Conservation (phyloP, 2,329 filamentous ascomycete genomes). For the Cadophora luteo-olivacea region DNA sequence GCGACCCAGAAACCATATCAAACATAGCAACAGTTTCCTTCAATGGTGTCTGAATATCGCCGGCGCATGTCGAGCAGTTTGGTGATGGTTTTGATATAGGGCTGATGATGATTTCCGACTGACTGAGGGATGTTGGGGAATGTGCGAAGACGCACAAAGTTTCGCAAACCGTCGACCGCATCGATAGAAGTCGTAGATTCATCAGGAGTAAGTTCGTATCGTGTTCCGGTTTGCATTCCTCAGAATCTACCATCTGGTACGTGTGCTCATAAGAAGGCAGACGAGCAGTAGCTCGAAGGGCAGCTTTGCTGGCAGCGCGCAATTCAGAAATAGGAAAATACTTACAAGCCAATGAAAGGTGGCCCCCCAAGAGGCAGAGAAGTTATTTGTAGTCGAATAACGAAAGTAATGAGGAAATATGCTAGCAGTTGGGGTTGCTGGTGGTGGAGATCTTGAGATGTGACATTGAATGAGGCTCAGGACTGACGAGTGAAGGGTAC, state of each 20-base stretch:
- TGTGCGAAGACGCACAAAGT: conserved; percentile 27
- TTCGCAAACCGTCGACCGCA: conserved; percentile 22
- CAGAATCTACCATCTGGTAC: conserved; percentile 32
- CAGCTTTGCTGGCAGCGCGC: conserved; percentile 17
- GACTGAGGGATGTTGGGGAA: conserved; percentile 35
- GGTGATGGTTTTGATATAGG: conserved; percentile 34
- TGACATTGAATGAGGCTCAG: neutral
- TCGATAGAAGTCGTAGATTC: conserved; percentile 15
- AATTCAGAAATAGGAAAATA: conserved; percentile 34
- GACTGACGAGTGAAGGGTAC: neutral
- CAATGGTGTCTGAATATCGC: conserved; percentile 27
- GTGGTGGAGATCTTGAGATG: conserved; percentile 13
- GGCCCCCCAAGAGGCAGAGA: conserved; percentile 39
- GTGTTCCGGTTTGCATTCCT: conserved; percentile 26
- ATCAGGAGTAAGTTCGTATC: conserved; percentile 18
- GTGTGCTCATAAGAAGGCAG: conserved; percentile 37
- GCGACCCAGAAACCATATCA: conserved; percentile 36
- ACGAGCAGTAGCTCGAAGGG: conserved; percentile 36
- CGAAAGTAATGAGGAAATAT: conserved; percentile 30
- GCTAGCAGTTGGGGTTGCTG: conserved; percentile 23
- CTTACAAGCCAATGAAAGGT: conserved; percentile 49
- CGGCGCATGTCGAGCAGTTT: conserved; percentile 43
- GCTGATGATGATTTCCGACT: conserved; percentile 38
- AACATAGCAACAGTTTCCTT: conserved; percentile 26
- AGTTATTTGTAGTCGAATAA: conserved; percentile 30